Base-by-base conservation (phyloP, 495 filamentous ascomycete species). In the Penicillium coffeae region DNA sequence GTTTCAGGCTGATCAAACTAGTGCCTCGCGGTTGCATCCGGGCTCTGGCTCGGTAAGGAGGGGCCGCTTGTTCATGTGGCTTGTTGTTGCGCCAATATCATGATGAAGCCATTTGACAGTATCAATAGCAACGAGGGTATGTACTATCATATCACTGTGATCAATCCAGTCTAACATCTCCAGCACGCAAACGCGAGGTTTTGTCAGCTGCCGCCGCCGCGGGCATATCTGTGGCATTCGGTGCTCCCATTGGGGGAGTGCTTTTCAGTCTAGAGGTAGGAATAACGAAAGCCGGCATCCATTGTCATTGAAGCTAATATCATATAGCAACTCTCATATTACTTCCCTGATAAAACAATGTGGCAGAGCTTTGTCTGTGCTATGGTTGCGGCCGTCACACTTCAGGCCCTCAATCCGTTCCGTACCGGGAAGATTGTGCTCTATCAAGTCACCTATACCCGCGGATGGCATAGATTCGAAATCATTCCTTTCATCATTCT, bases 291-390 rank as follows among this genome's bases (percentile, higher is more conserved):
- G 27, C 1, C 15, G 9, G 40, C 14, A 13, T 35, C 7, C 15
- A 35, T n/a, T n/a, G n/a, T 43, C 18, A 22, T 1, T 38, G 9
- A 35, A 54, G 19, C 49, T 61, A 30, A 56, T 42, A 41, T 43
- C 44, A 25, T 21, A 6, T 33, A 81, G 79, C 92, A 96, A 77
- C 71, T 98, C 10, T 95, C 90, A 1, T 98, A 97, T 70, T 98
- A 97, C 65, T 98, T 98, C 54, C 93, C 93, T 1, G 93, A 98
- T 60, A 97, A 96, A 64, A 96, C 93, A 1, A 98, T 98, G 93
- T 98, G 93, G 93, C 92, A 96, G 62, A 95, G 89, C 62, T 97
- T 98, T 69, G 93, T 98, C 14, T 96, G 92, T 58, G 93, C 93
- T 58, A 97, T 97, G 91, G 86, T 95, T 9, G 93, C 93, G 13